phyloP scores from a whole-genome alignment of 805 yeast species.

The Sungouiella blattae region DNA sequence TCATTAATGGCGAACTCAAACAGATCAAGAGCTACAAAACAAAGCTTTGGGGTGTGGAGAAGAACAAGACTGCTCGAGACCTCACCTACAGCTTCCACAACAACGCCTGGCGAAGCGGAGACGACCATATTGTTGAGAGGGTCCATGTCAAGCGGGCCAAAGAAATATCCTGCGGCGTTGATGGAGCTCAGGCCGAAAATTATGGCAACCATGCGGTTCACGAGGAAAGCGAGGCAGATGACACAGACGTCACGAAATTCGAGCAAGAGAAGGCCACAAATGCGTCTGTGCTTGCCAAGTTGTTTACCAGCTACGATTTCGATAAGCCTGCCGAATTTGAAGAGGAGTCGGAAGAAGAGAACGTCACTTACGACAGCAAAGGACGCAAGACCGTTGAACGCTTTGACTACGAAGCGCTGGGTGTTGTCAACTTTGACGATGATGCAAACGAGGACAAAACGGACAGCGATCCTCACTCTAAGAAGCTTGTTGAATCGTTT shows the following conservation, averaged over 20 bases:
- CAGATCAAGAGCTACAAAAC: slow-evolving; percentile 61
- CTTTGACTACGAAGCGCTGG: slow-evolving; percentile 34
- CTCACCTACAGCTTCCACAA: slow-evolving; percentile 59
- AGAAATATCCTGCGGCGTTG: slow-evolving; percentile 20
- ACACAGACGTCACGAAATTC: neutral
- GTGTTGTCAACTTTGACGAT: slow-evolving; percentile 18
- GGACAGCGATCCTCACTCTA: slow-evolving; percentile 6
- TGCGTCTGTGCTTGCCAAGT: slow-evolving; percentile 43
- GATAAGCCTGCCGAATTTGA: slow-evolving; percentile 46
- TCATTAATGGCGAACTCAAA: slow-evolving; percentile 54
- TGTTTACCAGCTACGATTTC: slow-evolving; percentile 49
- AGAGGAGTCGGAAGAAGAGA: slow-evolving; percentile 33
- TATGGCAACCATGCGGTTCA: slow-evolving; percentile 18
- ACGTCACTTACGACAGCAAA: slow-evolving; percentile 43
- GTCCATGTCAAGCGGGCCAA: slow-evolving; percentile 11
- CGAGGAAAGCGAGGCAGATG: neutral
- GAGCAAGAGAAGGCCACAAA: slow-evolving; percentile 22
- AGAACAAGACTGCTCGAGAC: slow-evolving; percentile 57
- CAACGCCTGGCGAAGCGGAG: slow-evolving; percentile 77
- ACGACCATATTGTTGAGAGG: slow-evolving; percentile 73
- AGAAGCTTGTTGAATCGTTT: slow-evolving; percentile 12
- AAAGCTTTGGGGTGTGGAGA: slow-evolving; percentile 89
- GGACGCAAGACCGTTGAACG: slow-evolving; percentile 31
- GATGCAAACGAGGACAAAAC: slow-evolving; percentile 14
- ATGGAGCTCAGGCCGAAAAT: slow-evolving; percentile 20